phyloP scores from a whole-genome alignment of 306 rosid genomes.

The Vigna unguiculata region DNA sequence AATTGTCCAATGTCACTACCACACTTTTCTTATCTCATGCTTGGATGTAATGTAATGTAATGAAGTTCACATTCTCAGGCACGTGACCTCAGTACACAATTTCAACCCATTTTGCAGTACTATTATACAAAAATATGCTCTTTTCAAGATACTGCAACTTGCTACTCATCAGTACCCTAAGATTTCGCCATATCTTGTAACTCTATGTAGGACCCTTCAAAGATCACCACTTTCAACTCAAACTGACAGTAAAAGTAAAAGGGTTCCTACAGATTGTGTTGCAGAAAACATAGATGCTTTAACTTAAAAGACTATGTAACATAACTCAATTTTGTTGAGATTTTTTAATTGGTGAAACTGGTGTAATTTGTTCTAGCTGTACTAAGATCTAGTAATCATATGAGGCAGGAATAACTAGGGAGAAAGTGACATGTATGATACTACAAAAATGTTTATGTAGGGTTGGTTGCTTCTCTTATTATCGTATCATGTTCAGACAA shows the following conservation, averaged over 20 bases:
- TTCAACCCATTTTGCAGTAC: slow-evolving; percentile 29
- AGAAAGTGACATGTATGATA: background rate
- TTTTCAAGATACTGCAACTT: background rate
- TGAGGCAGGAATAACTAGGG: background rate
- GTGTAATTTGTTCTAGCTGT: background rate
- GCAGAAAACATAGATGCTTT: background rate
- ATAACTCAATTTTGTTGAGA: background rate
- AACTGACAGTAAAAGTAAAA: background rate
- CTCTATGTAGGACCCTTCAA: background rate
- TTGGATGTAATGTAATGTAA: slow-evolving; percentile 2
- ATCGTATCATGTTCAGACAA: background rate
- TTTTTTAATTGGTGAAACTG: background rate
- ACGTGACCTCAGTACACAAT: background rate
- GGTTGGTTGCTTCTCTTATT: background rate
- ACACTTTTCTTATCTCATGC: background rate
- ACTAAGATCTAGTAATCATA: slow-evolving; percentile 12
- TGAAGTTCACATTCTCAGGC: slow-evolving; percentile 10
- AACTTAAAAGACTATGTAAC: background rate
- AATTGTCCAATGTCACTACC: slow-evolving; percentile 4
- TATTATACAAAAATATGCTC: background rate
- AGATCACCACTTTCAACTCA: slow-evolving; percentile 5
- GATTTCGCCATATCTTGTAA: background rate
- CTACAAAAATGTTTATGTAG: background rate
- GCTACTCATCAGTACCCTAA: background rate
- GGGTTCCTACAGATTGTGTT: background rate